Base-by-base conservation (phyloP, 1,284 basidiomycete genomes). In the Limonomyces culmigenus region DNA sequence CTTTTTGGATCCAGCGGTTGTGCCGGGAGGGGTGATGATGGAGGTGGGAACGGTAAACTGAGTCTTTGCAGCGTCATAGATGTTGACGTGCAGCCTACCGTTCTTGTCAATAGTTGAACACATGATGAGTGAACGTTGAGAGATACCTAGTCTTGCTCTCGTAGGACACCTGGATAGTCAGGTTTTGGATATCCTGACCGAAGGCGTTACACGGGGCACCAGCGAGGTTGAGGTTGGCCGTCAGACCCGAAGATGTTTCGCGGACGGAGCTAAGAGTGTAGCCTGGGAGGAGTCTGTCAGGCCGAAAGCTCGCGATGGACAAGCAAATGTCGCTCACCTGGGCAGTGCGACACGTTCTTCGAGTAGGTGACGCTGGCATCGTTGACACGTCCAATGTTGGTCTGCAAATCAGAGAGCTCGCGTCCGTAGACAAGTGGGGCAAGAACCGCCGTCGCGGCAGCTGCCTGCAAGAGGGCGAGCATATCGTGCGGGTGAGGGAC, bases 61-160 rank as follows among this genome's bases (percentile, higher is more conserved):
- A 21, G 64, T 48, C 25, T 71, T 56, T 2, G 58, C 65, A 1
- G 68, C 67, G 50, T 87, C 84, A 46, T 64, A 74, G 20, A 87
- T 75, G 48, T 84, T 75, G 18, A 88, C 79, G 39, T 76, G 81
- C 5, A 89, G 60, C 27, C 76, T 80, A n/a, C 25, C 10, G 25
- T 27, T 27, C 25, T n/a, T 11, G 30, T 10, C 10, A 6, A 15
- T 15, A 13, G 8, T 8, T 17, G 10, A 15, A 8, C 10, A 11
- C 10, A 32, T 8, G 10, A 17, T 8, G 16, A 32, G 16, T 6
- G 10, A 32, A 8, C 6, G 30, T 10, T 6, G 30, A 16, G 8
- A 16, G 15, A 15, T 10, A 32, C 30, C 25, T 27, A 8, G 25
- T 27, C n/a, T 27, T 50, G 13, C 64, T 68, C 47, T 77, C 74